These are phyloP conservation scores for Narthecium ossifragum DNA, from an alignment of 106 monocot genomes.

Conservation along the genomic window DNA sequence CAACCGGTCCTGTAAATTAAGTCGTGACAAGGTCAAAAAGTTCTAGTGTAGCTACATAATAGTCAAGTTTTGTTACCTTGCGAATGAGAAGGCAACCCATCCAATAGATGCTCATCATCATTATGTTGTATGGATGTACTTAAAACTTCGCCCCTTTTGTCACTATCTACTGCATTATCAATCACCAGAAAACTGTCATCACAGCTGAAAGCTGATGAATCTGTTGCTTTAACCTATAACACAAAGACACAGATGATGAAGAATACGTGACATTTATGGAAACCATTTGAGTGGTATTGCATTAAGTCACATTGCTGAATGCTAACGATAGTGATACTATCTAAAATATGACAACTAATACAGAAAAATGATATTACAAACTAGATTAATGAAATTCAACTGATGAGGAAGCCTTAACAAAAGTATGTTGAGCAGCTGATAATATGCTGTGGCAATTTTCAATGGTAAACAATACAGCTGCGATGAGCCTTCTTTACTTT, in stretches of 20 bases:
- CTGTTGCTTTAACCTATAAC: conserved; percentile 35
- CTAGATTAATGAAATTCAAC: neutral
- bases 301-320: neutral
- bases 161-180: conserved; percentile 67
- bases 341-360: no score
- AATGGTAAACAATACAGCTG: no score
- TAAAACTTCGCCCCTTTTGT: conserved; percentile 13
- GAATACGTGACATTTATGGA: neutral
- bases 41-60: no score
- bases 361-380: neutral
- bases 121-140: conserved; percentile 1
- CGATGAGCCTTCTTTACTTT: no score
- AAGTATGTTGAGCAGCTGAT: no score
- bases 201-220: conserved; percentile 60
- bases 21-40: no score
- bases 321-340: neutral
- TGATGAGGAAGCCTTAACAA: neutral
- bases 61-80: conserved; percentile 19
- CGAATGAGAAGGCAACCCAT: conserved; percentile 6
- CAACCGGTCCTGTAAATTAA: no score
- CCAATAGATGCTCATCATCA: conserved; percentile 10
- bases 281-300: neutral
- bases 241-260: neutral
- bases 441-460: no score
- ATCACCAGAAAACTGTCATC: conserved; percentile 63